Evolutionary conservation across 768 basidiomycete genomes (phyloP).

Genomic region (Suillus americanus): DNA sequence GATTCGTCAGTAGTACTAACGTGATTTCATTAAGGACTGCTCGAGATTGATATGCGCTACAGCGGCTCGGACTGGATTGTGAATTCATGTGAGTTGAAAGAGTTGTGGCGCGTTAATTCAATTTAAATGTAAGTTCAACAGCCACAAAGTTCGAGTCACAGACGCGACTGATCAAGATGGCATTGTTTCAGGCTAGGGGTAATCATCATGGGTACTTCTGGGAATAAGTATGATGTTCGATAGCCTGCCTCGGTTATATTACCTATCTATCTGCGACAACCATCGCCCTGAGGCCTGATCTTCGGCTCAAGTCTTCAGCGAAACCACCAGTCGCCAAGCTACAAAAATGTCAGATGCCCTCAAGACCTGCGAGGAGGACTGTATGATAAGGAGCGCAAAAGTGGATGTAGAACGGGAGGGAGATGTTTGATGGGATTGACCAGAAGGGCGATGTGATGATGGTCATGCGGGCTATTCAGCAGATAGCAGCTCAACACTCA

Average conservation of each 20-base stretch:
- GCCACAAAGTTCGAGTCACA: neutral
- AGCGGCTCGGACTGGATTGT: neutral
- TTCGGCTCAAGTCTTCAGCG: neutral
- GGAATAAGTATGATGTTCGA: neutral
- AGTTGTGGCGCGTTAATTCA: too few species aligned
- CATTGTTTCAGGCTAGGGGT: neutral
- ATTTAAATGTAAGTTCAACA: neutral
- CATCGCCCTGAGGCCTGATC: neutral
- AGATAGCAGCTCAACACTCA: neutral
- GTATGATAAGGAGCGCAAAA: neutral
- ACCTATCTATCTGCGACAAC: neutral
- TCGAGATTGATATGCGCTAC: neutral
- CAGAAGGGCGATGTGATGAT: neutral
- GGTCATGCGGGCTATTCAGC: neutral
- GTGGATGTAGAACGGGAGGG: neutral
- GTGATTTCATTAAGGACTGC: neutral
- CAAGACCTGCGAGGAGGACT: neutral
- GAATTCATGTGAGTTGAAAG: neutral
- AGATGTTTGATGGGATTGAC: neutral
- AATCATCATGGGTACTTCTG: neutral
- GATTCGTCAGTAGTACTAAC: neutral
- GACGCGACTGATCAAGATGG: neutral
- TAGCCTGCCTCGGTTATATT: neutral
- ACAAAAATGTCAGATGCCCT: neutral
- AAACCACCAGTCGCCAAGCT: neutral